Base-by-base conservation (phyloP, 495 filamentous ascomycete genomes). In the Aspergillus egyptiacus region DNA sequence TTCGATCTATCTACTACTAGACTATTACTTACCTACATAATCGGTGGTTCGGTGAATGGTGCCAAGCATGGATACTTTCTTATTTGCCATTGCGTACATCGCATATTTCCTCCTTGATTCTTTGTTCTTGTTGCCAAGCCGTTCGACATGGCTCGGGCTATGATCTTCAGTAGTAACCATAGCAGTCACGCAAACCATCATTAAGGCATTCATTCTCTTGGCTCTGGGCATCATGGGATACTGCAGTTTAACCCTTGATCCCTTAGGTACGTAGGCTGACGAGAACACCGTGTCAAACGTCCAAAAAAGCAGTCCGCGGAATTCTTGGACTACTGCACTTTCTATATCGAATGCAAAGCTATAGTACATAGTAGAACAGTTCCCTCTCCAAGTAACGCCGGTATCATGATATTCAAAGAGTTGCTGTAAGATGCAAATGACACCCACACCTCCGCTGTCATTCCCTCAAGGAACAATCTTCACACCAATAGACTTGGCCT, bases 401-500 rank as follows among this genome's bases (percentile, higher is more conserved):
- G 40, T 54, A 43, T 56, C 50, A 48, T 58, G 42, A 58, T 43
- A 41, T 52, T 36, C 40, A 50, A 54, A 46, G 37, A 34, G 31
- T 46, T 31, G 34, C 45, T 31, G 19, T 41, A 46, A 39, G 47
- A 48, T 46, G 22, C 38, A 50, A 23, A 47, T 45, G 14, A 27
- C 51, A 37, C 46, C 43, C n/a, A n/a, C n/a, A n/a, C n/a, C 13
- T 53, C 25, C 35, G 18, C 33, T 15, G 11, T 18, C 15, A 9
- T 0, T 30, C 11, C 10, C 18, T 73, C 57, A 98, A 45, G 85
- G 79, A 32, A 87, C 74, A 42, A 98, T 82, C 36, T 82, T 76
- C 43, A 98, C 81, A 17, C 94, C 93, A 54, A 94, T 84, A 18
- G 88, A 91, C 70, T 82, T 91, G 58, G 89, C 88, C 69, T 95